Evolutionary conservation across 164 flowering plant genomes (phyloP).

Genomic region (Aristolochia contorta): DNA sequence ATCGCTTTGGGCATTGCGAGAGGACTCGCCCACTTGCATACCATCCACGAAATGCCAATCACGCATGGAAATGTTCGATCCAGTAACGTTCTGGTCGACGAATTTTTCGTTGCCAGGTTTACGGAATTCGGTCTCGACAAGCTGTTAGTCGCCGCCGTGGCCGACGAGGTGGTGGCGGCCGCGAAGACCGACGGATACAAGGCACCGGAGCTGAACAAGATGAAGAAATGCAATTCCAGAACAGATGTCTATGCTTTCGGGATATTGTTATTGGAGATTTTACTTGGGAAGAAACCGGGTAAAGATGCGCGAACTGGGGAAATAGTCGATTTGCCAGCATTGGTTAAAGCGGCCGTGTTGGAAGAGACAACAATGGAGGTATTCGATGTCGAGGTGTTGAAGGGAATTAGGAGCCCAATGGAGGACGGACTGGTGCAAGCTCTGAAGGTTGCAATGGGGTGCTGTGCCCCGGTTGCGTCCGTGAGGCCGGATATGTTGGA

Average conservation of each 20-base stretch:
- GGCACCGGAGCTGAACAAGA: constrained; percentile 91
- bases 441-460: constrained; percentile 98
- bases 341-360: constrained; percentile 87
- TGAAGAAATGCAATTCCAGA: constrained; percentile 86
- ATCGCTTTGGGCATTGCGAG: constrained; percentile 75
- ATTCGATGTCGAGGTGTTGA: constrained; percentile 75
- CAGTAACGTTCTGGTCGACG: constrained; percentile 79
- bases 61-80: constrained; percentile 87
- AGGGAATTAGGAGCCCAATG: constrained; percentile 90
- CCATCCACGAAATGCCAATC: constrained; percentile 66
- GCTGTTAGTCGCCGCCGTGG: constrained; percentile 67
- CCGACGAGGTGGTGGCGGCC: constrained; percentile 74
- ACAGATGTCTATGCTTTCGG: constrained; percentile 95
- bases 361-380: constrained; percentile 97
- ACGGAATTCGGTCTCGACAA: constrained; percentile 92
- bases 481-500: constrained; percentile 90
- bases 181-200: constrained; percentile 88
- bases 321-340: constrained; percentile 68
- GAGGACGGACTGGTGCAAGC: constrained; percentile 97
- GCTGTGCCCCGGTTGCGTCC: constrained; percentile 91
- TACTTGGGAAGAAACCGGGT: constrained; percentile 86
- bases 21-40: constrained; percentile 83
- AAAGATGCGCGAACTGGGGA: constrained; percentile 49
- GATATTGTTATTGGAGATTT: constrained; percentile 70
- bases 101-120: constrained; percentile 69